Conservation (phyloP, 2,329 filamentous ascomycete genomes). For the Aureobasidium zeae region DNA sequence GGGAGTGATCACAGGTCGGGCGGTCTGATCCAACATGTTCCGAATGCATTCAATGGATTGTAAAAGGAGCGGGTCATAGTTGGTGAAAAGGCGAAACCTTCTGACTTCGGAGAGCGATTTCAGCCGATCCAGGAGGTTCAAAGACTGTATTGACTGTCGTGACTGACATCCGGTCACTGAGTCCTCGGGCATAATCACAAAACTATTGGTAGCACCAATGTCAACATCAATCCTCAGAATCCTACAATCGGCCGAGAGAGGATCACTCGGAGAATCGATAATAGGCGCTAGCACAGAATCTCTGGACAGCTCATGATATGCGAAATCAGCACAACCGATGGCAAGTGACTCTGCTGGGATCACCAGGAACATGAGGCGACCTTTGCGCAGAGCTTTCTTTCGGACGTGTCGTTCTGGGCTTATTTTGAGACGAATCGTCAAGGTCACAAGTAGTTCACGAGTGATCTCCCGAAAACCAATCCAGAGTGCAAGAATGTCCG, state of each 20-base stretch:
- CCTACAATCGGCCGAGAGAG: not conserved
- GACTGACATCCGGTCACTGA: not conserved
- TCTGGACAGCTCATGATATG: not conserved
- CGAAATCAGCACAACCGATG: not conserved
- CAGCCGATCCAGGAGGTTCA: not conserved
- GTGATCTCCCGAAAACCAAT: not conserved
- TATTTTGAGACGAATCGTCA: constrained; percentile 6
- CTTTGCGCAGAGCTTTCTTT: constrained; percentile 1
- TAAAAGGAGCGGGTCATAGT: not conserved
- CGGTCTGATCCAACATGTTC: not conserved
- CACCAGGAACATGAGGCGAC: constrained; percentile 6
- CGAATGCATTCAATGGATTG: not conserved
- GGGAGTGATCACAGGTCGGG: not conserved
- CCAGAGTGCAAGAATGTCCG: not conserved
- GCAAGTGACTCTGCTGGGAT: constrained; percentile 2
- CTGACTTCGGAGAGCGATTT: constrained; percentile 5
- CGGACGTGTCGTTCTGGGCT: not conserved
- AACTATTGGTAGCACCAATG: constrained; percentile 4
- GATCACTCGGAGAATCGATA: constrained; percentile 1
- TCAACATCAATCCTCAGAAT: not conserved
- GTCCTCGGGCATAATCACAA: constrained; percentile 1
- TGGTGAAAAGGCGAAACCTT: constrained; percentile 1
- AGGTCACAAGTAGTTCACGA: constrained; percentile 1
- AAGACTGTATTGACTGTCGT: not conserved
- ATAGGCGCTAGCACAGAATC: not conserved